Evolutionary conservation across 768 basidiomycete genomes (phyloP).

Genomic region (Gloeopeniophorella convolvens): DNA sequence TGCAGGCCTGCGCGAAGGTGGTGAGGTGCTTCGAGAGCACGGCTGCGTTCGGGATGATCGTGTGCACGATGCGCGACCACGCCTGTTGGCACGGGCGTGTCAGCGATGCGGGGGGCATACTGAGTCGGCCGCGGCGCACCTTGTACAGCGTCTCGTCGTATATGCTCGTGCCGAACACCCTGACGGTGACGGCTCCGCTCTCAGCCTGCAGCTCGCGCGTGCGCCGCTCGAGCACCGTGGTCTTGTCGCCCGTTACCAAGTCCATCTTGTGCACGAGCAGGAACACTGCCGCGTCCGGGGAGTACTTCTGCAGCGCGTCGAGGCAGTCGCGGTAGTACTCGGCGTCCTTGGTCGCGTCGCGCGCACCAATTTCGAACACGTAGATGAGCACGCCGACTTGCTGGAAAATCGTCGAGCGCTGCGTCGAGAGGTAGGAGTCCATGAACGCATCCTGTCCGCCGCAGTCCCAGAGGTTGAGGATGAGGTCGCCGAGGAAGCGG

Average conservation of each 20-base stretch:
- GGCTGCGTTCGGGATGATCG: conserved; percentile 91
- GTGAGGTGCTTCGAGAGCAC: conserved; percentile 82
- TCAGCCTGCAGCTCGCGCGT: conserved; percentile 64
- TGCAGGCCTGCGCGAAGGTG: conserved; percentile 80
- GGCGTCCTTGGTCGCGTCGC: conserved; percentile 79
- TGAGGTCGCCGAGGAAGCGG: conserved; percentile 91
- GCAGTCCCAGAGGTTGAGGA: conserved; percentile 97
- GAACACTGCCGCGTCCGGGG: conserved; percentile 81
- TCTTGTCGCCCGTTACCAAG: conserved; percentile 62
- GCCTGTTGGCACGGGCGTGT: conserved; percentile 64
- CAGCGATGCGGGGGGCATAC: conserved; percentile 10
- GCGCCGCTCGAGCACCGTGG: conserved; percentile 61
- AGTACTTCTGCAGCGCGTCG: conserved; percentile 69
- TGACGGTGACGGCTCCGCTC: conserved; percentile 53
- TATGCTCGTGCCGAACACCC: conserved; percentile 90
- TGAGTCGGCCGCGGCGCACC: conserved; percentile 34
- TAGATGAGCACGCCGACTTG: conserved; percentile 98
- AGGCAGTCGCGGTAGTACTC: conserved; percentile 92
- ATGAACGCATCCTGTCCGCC: conserved; percentile 98
- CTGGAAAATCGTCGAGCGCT: conserved; percentile 91
- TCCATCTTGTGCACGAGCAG: conserved; percentile 98
- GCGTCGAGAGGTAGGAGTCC: conserved; percentile 90
- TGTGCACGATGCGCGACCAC: conserved; percentile 97
- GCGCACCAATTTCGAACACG: conserved; percentile 91
- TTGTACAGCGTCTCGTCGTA: conserved; percentile 97